Percentiles rank a stretch among this genome's conserved stretches.
Evolutionary conservation across 768 basidiomycete species (phyloP).

Genomic region (Collybia sordida): DNA sequence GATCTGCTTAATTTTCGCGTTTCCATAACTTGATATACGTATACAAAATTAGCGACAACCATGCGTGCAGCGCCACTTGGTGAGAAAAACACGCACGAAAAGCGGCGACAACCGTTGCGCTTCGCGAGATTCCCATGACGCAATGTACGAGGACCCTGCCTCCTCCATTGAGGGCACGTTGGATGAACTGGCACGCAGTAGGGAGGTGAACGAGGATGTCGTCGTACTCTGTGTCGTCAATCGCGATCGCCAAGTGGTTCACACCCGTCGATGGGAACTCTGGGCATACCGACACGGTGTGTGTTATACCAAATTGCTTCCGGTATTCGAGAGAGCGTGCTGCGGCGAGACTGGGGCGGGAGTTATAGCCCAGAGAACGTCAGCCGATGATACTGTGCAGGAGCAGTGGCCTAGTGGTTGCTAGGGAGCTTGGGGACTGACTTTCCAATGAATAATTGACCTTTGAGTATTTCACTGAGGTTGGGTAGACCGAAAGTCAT

Average conservation of each 20-base stretch:
- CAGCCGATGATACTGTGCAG: background rate
- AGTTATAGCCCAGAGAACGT: background rate
- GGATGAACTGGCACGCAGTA: conserved; percentile 58
- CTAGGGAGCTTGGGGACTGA: conserved; percentile 18
- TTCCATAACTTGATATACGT: conserved; percentile 61
- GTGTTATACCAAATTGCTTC: conserved; percentile 42
- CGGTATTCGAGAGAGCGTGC: conserved; percentile 30
- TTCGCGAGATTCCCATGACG: conserved; percentile 71
- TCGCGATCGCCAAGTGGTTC: conserved; percentile 38
- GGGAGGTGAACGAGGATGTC: conserved; percentile 67
- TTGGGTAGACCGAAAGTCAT: conserved; percentile 17
- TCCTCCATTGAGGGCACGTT: conserved; percentile 47
- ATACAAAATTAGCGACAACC: background rate
- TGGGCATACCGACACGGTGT: conserved; percentile 56
- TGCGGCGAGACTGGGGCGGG: conserved; percentile 30
- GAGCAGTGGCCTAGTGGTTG: background rate
- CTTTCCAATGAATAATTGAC: conserved; percentile 44
- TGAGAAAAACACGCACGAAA: conserved; percentile 41
- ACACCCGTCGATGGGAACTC: conserved; percentile 46
- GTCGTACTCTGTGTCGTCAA: conserved; percentile 47
- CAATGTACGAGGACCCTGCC: conserved; percentile 73
- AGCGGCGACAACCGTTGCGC: conserved; percentile 58
- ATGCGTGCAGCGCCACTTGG: background rate
- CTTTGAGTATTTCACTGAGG: conserved; percentile 34
- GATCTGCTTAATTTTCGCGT: conserved; percentile 37